Percentiles rank a stretch among this genome's conserved stretches.
Evolutionary conservation across 2,329 filamentous ascomycete genomes (phyloP).

Genomic region (Fusarium chlamydosporum): DNA sequence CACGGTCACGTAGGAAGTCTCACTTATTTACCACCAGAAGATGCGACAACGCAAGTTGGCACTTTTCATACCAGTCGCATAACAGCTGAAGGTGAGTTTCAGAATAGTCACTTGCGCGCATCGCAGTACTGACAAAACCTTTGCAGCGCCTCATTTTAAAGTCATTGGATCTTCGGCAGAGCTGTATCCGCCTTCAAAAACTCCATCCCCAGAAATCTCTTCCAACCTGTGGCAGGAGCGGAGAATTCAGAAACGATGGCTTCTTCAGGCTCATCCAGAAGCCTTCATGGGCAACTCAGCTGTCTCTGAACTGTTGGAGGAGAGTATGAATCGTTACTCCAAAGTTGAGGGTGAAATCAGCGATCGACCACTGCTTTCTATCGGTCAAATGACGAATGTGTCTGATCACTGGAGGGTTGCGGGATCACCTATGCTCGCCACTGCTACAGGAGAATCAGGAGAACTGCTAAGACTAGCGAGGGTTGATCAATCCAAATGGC

Average conservation of each 20-base stretch:
- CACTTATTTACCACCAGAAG: constrained; percentile 51
- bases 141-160: constrained; percentile 53
- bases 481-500: constrained; percentile 65
- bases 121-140: constrained; percentile 12
- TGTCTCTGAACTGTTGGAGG: constrained; percentile 53
- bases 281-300: constrained; percentile 59
- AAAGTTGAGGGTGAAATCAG: constrained; percentile 47
- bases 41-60: constrained; percentile 47
- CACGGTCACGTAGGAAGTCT: constrained; percentile 55
- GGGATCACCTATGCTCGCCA: constrained; percentile 60
- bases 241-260: constrained; percentile 63
- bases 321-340: constrained; percentile 55
- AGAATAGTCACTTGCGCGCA: constrained; percentile 14
- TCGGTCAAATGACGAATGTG: constrained; percentile 67
- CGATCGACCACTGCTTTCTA: constrained; percentile 62
- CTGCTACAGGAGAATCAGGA: constrained; percentile 69
- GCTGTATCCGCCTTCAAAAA: constrained; percentile 55
- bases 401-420: constrained; percentile 49
- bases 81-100: constrained; percentile 49
- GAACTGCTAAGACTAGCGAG: constrained; percentile 70
- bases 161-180: constrained; percentile 54
- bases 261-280: constrained; percentile 66
- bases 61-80: constrained; percentile 53
- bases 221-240: constrained; percentile 52
- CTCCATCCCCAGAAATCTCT: constrained; percentile 41